Evolutionary conservation across 257 asterid species (phyloP).

Genomic region (Apocynum venetum): DNA sequence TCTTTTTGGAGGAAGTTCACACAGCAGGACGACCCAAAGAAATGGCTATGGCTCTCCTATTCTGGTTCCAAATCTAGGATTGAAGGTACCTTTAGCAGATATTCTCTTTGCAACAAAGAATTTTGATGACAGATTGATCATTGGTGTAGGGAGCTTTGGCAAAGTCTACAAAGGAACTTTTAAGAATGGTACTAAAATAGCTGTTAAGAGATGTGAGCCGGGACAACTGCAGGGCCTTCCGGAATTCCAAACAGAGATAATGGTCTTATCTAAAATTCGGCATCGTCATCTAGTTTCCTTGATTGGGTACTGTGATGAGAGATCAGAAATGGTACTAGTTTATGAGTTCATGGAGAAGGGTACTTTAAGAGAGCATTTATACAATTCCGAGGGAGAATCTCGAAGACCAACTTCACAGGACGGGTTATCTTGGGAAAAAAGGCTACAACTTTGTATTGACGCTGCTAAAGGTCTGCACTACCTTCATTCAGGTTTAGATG

Average conservation of each 20-base stretch:
- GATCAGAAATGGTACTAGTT: constrained; percentile 51
- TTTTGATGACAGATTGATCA: constrained; percentile 30
- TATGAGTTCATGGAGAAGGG: constrained; percentile 69
- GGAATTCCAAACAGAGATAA: constrained; percentile 58
- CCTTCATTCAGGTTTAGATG: constrained; percentile 44
- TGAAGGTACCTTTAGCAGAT: constrained; percentile 37
- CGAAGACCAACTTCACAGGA: not conserved
- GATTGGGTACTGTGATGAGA: constrained; percentile 57
- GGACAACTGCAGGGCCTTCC: constrained; percentile 48
- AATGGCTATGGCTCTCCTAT: constrained; percentile 23
- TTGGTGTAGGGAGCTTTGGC: constrained; percentile 70
- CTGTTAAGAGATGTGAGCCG: constrained; percentile 58
- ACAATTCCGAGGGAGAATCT: constrained; percentile 14
- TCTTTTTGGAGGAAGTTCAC: constrained; percentile 26
- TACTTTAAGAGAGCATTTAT: constrained; percentile 52
- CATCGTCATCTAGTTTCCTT: constrained; percentile 57
- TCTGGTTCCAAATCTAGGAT: constrained; percentile 39
- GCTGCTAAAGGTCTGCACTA: constrained; percentile 54
- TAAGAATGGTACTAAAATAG: constrained; percentile 45
- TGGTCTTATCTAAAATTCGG: constrained; percentile 45
- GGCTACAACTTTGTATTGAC: constrained; percentile 50
- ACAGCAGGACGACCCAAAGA: constrained; percentile 26
- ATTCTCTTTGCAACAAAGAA: constrained; percentile 44
- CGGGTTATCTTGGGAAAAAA: constrained; percentile 39
- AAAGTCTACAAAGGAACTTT: constrained; percentile 51